Conservation (phyloP, 2,329 filamentous ascomycete species). For the Talaromyces sp. region DNA sequence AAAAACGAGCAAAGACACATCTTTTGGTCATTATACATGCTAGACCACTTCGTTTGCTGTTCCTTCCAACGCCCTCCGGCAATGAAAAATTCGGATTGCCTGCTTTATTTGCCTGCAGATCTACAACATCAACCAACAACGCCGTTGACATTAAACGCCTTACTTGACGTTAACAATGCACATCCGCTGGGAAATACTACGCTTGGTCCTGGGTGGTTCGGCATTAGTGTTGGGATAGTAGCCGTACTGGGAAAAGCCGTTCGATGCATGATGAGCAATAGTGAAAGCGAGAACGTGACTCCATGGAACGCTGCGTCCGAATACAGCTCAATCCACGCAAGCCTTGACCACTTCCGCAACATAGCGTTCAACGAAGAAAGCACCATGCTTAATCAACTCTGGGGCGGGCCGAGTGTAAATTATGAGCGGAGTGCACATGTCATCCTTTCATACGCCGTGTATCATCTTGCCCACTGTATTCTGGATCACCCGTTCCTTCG, state of each 20-base stretch:
- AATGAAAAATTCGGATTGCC: slow-evolving; percentile 30
- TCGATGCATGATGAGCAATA: slow-evolving; percentile 18
- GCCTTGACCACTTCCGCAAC: slow-evolving; percentile 11
- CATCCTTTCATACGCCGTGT: slow-evolving; percentile 19
- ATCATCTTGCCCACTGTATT: slow-evolving; percentile 21
- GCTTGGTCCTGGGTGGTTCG: slow-evolving; percentile 15
- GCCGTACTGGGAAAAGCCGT: slow-evolving; percentile 17
- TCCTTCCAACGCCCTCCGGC: slow-evolving; percentile 30
- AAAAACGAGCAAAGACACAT: slow-evolving; percentile 31
- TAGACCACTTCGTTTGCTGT: slow-evolving; percentile 35
- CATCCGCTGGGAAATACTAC: not conserved
- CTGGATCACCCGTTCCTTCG: slow-evolving; percentile 21
- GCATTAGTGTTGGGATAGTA: slow-evolving; percentile 16
- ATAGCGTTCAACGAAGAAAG: not conserved
- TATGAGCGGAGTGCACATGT: slow-evolving; percentile 16
- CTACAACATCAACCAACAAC: not conserved
- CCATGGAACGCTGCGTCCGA: slow-evolving; percentile 16
- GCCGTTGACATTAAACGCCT: slow-evolving; percentile 8
- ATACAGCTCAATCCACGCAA: slow-evolving; percentile 12
- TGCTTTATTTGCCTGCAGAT: slow-evolving; percentile 24
- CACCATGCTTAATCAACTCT: slow-evolving; percentile 12
- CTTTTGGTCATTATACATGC: slow-evolving; percentile 38
- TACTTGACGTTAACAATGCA: slow-evolving; percentile 9
- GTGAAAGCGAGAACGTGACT: not conserved
- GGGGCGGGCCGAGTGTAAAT: not conserved